Evolutionary conservation across 2,329 filamentous ascomycete species (phyloP).

Genomic region (Byssoonygena ceratinophila): DNA sequence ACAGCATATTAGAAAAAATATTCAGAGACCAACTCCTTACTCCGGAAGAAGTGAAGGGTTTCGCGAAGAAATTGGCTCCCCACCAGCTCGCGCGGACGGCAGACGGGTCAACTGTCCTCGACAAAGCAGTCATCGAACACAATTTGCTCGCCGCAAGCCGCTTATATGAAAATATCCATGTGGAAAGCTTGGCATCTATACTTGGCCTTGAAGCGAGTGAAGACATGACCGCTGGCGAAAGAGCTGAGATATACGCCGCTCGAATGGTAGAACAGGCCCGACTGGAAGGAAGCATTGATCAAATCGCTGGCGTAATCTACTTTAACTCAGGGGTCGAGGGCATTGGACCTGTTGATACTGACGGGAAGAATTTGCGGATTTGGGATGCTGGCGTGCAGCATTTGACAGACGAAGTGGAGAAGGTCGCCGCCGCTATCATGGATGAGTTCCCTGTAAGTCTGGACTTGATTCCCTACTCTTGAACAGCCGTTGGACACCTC

Average conservation of each 20-base stretch:
- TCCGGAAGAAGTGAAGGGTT: conserved; percentile 72
- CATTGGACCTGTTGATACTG: conserved; percentile 51
- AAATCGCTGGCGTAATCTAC: conserved; percentile 78
- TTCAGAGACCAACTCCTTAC: conserved; percentile 79
- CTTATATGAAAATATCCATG: conserved; percentile 65
- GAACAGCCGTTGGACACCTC: background rate
- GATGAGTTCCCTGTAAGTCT: conserved; percentile 61
- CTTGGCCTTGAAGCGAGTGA: conserved; percentile 55
- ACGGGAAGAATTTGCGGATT: conserved; percentile 61
- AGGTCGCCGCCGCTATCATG: conserved; percentile 69
- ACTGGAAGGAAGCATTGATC: conserved; percentile 79
- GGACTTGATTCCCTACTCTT: background rate
- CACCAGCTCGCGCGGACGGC: conserved; percentile 85
- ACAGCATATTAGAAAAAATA: conserved; percentile 91
- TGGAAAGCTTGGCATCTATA: conserved; percentile 63
- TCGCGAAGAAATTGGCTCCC: conserved; percentile 65
- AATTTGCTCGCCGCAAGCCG: conserved; percentile 79
- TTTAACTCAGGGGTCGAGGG: conserved; percentile 65
- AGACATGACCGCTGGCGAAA: conserved; percentile 47
- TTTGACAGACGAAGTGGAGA: conserved; percentile 80
- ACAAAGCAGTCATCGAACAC: conserved; percentile 89
- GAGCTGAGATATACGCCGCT: conserved; percentile 83
- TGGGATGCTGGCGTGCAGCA: conserved; percentile 87
- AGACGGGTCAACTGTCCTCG: conserved; percentile 85
- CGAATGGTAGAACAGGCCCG: conserved; percentile 93